Evolutionary conservation across 306 rosid genomes (phyloP), one percentile per base, ranked within the genome.

Genomic region (Vicia sativa): DNA sequence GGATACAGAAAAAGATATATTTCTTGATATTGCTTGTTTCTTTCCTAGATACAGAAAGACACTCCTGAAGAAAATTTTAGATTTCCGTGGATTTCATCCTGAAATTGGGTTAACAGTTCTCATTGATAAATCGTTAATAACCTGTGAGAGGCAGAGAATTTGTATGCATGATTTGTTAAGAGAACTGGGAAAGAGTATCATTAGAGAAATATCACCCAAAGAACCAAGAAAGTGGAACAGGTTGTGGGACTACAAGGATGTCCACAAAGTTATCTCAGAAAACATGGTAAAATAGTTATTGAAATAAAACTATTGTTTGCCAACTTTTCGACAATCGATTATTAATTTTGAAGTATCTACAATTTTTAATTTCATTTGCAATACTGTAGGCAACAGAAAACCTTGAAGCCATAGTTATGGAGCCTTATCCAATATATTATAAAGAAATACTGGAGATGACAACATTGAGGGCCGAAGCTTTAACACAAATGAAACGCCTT

Each of bases 161-260:
- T 0, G 0, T 0, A 63, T 64, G 77, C 71, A 73, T 18, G 71
- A 64, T 13, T 16, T 73, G 58, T 28, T 73, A n/a, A 7, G 3
- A 53, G 71, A 73, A 12, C 9, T 73, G 3, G 77, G 77, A 9
- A 63, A 9, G 35, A 53, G 46, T 7, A 73, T 73, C 34, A 48
- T 73, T 26, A 13, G 65, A 28, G 71, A 41, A 73, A 62, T 38
- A 52, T 62, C 71, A 41, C 77, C 64, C 7, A 73, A 62, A 10
- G 55, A 72, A 3, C 77, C 77, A 26, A 8, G 71, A 53, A 73
- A 52, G 55, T 73, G 71, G 71, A 73, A 15, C 25, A 63, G 71
- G 65, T 7, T 63, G 11, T 73, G 77, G 77, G 6, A 15, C 13
- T 12, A 15, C 37, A 2, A 41, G 12, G 77, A 73, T 62, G 3